Evolutionary conservation across 352 stramenopile species (phyloP), one percentile per base, ranked within the genome.

Genomic region (Phytophthora citrophthora): DNA sequence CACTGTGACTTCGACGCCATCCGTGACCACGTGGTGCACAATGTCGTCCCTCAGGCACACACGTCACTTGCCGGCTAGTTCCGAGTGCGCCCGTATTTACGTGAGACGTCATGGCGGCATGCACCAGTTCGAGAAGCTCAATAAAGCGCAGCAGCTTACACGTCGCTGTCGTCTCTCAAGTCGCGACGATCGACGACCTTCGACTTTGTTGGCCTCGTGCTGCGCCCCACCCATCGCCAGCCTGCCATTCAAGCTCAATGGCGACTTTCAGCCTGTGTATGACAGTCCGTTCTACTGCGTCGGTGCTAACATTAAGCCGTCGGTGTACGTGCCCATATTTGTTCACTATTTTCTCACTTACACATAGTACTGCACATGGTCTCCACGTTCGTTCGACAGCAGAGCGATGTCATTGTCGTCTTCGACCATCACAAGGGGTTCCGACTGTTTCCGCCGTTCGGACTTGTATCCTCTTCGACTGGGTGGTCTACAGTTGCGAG

Each of bases 261-360:
- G 88, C 16, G 46, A 41, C 46, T 41, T 54, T 16, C 82, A 94
- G 66, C 88, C 88, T n/a, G 70, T 90, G 8, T 76, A 89, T 47
- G 78, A 93, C 48, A 29, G 26, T 34, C 1, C 8, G 4, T 12
- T 11, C 9, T 96, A 94, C 78, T 95, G 85, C 73, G n/a, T n/a
- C n/a, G n/a, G n/a, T n/a, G n/a, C n/a, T n/a, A n/a, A 90, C 81
- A 96, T 96, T 64, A 95, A 94, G 58, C 88, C 88, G 4, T 94
- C 85, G 39, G 78, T 79, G 12, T 96, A 95, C 62, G 84, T 96
- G 48, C 88, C 88, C 0, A 87, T 95, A 32, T 13, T 34, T 34
- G 4, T 34, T n/a, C n/a, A n/a, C n/a, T n/a, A n/a, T n/a, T 34
- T 34, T 34, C 29, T 34, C 32, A 65, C 43, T 46, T 49, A 61